Evolutionary conservation across 2,329 filamentous ascomycete genomes (phyloP), one percentile per base, ranked within the genome.

Genomic region (Orbilia javanica): DNA sequence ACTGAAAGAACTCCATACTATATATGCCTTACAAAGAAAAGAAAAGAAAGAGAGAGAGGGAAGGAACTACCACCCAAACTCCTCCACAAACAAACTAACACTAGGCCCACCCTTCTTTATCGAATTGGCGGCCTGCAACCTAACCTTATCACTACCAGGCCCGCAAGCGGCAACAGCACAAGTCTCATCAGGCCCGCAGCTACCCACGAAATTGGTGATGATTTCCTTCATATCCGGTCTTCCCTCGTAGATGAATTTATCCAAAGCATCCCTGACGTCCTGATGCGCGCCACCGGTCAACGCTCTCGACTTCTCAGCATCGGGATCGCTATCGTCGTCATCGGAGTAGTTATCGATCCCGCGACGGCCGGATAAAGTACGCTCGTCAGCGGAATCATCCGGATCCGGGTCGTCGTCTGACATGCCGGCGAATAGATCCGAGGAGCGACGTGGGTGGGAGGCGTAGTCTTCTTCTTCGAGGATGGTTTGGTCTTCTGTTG

Each of bases 51-150:
- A 77, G 66, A 52, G 22, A 70, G 34, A 55, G 46, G 68, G 77
- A 31, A 52, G 60, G 77, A 36, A 48, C 42, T 74, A 79, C 75
- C 75, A 79, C 27, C 75, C 75, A 55, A 79, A 79, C 75, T 79
- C 75, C 69, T 79, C 75, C 1, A 79, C 70, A 29, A 79, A 79
- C 65, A 79, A 66, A 18, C 68, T 74, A 34, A 79, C 70, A 64
- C 75, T 79, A 57, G 75, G 75, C 2, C 75, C 75, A 34, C 69
- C 75, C 48, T 74, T 79, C 69, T 73, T 73, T 6, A 79, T 79
- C 36, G 48, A 64, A 11, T 74, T 42, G 18, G 75, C 11, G 4
- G 75, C 75, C 50, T 69, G 48, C 20, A 52, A n/a, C 11, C 75
- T 46, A 10, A 79, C 75, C 29, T 39, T 69, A 66, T 79, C 69